These are phyloP conservation scores for Talaromyces piceae DNA, from an alignment of 2,329 filamentous ascomycete species.

Conservation along the genomic window DNA sequence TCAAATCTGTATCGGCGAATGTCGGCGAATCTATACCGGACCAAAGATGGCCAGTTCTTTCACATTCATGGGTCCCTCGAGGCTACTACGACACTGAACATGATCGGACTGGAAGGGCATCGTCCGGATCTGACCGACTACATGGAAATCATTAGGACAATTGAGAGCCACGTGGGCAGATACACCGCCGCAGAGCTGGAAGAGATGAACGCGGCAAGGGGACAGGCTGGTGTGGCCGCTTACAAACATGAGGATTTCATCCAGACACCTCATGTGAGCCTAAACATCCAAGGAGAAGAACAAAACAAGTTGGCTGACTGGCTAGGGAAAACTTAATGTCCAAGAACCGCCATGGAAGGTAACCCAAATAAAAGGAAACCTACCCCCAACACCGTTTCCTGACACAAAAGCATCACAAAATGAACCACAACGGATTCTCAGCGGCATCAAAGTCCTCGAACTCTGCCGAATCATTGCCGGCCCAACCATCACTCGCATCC, in stretches of 20 bases:
- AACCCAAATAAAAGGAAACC: slow-evolving; percentile 20
- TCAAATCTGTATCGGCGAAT: slow-evolving; percentile 64
- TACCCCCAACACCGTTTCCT: slow-evolving; percentile 23
- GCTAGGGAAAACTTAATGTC: slow-evolving; percentile 24
- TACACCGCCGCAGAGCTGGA: slow-evolving; percentile 53
- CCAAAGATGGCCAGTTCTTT: slow-evolving; percentile 61
- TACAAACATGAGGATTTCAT: slow-evolving; percentile 55
- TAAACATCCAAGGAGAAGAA: slow-evolving; percentile 14
- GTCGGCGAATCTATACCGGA: slow-evolving; percentile 65
- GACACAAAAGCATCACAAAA: slow-evolving; percentile 18
- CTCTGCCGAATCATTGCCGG: slow-evolving; percentile 69
- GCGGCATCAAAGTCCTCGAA: slow-evolving; percentile 65
- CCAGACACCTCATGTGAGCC: slow-evolving; percentile 44
- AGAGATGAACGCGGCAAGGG: slow-evolving; percentile 46
- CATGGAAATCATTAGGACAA: slow-evolving; percentile 50
- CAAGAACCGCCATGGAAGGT: slow-evolving; percentile 31
- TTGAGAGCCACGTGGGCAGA: slow-evolving; percentile 52
- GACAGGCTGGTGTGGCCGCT: slow-evolving; percentile 55
- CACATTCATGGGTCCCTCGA: slow-evolving; percentile 71
- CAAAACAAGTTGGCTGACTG: not conserved
- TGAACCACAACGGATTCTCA: slow-evolving; percentile 32
- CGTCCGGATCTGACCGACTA: slow-evolving; percentile 56
- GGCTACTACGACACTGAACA: slow-evolving; percentile 59
- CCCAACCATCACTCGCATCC: slow-evolving; percentile 61
- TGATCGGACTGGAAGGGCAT: slow-evolving; percentile 60